Evolutionary conservation across 495 filamentous ascomycete species (phyloP), one percentile per base, ranked within the genome.

Genomic region (Hypoxylon lenormandii): DNA sequence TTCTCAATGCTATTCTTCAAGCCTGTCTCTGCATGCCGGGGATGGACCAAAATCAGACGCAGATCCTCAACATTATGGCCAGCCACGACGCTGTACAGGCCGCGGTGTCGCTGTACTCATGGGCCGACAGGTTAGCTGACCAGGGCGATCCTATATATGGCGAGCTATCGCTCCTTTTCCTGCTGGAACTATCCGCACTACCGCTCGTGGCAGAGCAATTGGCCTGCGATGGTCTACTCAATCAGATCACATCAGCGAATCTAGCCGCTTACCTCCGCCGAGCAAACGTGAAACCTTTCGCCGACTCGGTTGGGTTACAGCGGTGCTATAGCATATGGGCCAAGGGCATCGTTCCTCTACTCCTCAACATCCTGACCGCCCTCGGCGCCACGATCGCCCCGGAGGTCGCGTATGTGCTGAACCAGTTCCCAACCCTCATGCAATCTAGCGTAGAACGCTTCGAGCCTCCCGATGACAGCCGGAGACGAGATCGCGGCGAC

Each of bases 101-200:
- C 51, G 93, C 93, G 0, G 89, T 89, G 13, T 92, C 91, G 11
- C 84, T 99, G 50, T 97, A 96, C 77, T 96, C 92, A 5, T 99
- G 96, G 96, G 88, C 95, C 13, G 92, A 98, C 76, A 88, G 89
- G 64, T 84, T 95, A 43, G 80, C 85, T 4, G 82, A 87, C 37
- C 86, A 88, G 52, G 88, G 89, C 26, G 94, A 98, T 67, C 96
- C 95, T n/a, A 81, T 99, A 45, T 97, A 97, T 79, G 96, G 92
- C 65, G 93, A 97, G 70, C 81, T 97, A 15, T 90, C 90, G 70
- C 84, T 97, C 7, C 85, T 91, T 15, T 94, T 97, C 76, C 87
- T 99, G 15, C 87, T 97, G 51, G 92, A 94, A 69, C 82, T 99
- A 28, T 97, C 93, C 1, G 87, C 84, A 37, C 81, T 98, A 3